Evolutionary conservation across 192 early-diverging fungal genomes (phyloP).

Genomic region (Chytriomyces sp.): DNA sequence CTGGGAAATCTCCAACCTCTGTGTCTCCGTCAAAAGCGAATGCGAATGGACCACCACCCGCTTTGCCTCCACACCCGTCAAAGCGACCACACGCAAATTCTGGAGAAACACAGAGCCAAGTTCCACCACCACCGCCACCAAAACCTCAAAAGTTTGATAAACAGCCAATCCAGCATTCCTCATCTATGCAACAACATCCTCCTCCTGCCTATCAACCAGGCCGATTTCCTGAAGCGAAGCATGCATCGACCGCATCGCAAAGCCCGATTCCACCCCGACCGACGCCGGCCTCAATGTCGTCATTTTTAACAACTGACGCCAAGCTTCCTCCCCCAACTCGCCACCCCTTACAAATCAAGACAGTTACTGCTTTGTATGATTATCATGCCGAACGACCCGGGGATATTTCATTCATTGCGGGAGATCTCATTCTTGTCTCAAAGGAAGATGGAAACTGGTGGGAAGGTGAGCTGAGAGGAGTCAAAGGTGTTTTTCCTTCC

Average conservation of each 20-base stretch:
- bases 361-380: conserved; percentile 75
- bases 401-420: conserved; percentile 83
- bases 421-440: conserved; percentile 80
- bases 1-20: background rate
- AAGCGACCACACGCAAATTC: background rate
- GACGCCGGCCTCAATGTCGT: conserved; percentile 2
- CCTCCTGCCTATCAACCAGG: conserved; percentile 6
- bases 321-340: background rate
- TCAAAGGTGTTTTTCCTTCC: conserved; percentile 68
- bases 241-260: background rate
- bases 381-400: conserved; percentile 77
- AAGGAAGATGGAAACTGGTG: conserved; percentile 86
- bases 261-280: background rate
- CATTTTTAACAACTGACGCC: background rate
- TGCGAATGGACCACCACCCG: background rate
- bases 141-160: background rate
- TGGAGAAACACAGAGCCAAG: background rate
- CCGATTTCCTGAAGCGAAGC: too few relatives aligned
- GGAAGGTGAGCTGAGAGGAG: conserved; percentile 57
- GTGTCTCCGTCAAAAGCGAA: background rate
- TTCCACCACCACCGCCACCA: background rate
- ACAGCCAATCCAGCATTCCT: background rate
- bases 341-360: background rate
- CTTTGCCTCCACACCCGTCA: background rate
- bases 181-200: background rate